Base-by-base conservation (phyloP, 2,329 filamentous ascomycete genomes). In the Talaromyces sp. region DNA sequence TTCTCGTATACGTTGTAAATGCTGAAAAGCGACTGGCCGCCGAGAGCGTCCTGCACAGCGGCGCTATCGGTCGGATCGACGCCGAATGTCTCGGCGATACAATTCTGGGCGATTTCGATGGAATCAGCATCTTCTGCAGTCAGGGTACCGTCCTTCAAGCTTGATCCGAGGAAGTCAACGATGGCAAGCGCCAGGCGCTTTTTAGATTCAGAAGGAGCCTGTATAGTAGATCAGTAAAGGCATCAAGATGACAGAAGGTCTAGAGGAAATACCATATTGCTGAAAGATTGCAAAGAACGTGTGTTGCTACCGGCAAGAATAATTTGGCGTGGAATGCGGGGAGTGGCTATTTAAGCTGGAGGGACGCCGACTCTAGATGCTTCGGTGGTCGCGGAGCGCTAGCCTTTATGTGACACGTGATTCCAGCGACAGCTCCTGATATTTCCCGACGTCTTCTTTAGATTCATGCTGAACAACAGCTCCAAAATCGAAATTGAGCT, bases 1-100 rank as follows among this genome's bases (percentile, higher is more conserved):
- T 96, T 97, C 82, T 99, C 95, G 81, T 97, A 98, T 69, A 97
- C 93, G 75, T 88, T 88, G 85, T 96, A 99, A 81, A 99, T 96
- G 78, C 90, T 89, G 67, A 93, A 85, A 67, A 99, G 89, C 77
- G 89, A 93, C 83, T 98, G 93, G 69, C 89, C 86, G 74, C 93
- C 93, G 70, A 96, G 84, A 70, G 93, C 92, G 70, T 91, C 87
- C 70, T 87, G 82, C 72, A 94, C 83, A 72, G 92, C 89, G 63
- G 85, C 82, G 73, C 87, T 84, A 80, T 96, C 89, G 68, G 85
- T 81, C n/a, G 92, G 87, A 80, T 98, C 93, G 73, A 99, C 90
- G 79, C 96, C 92, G 87, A 98, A 99, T 71, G 90, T 90, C 78
- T 98, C 94, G 71, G 90, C 87, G 79, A 99, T 98, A 82, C 94